phyloP scores from a whole-genome alignment of 2,329 filamentous ascomycete species.

The Zopfia rhizophila region DNA sequence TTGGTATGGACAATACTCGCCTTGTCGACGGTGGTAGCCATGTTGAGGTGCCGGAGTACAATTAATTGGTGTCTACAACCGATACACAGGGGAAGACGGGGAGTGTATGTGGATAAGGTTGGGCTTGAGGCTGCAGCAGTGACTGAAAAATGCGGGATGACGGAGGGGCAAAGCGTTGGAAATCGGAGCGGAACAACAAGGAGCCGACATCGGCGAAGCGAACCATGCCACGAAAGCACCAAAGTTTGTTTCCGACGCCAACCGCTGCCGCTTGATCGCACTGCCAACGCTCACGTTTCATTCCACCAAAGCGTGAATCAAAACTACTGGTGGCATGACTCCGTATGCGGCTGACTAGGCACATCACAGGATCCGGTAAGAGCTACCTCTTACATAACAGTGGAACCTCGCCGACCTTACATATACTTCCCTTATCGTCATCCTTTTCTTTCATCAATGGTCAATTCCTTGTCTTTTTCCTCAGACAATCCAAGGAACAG shows the following conservation, averaged over 20 bases:
- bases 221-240: background rate
- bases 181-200: slow-evolving; percentile 37
- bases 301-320: slow-evolving; percentile 9
- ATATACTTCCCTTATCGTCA: no score
- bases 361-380: slow-evolving; percentile 24
- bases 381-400: slow-evolving; percentile 44
- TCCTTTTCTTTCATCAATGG: no score
- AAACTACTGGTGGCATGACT: slow-evolving; percentile 15
- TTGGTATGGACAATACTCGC: slow-evolving; percentile 58
- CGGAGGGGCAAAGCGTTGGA: slow-evolving; percentile 2
- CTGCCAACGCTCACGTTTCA: slow-evolving; percentile 6
- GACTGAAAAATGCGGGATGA: slow-evolving; percentile 7
- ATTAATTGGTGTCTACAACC: no score
- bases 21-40: slow-evolving; percentile 99
- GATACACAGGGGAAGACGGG: no score
- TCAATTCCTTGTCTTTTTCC: no score
- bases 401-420: no score
- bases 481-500: no score
- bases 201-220: slow-evolving; percentile 22
- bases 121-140: no score
- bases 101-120: no score
- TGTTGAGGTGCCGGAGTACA: slow-evolving; percentile 62
- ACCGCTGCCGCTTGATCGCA: slow-evolving; percentile 4
- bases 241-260: slow-evolving; percentile 3
- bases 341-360: slow-evolving; percentile 28